Evolutionary conservation across 164 flowering plant genomes (phyloP), one percentile per base, ranked within the genome.

Genomic region (Aristolochia californica): DNA sequence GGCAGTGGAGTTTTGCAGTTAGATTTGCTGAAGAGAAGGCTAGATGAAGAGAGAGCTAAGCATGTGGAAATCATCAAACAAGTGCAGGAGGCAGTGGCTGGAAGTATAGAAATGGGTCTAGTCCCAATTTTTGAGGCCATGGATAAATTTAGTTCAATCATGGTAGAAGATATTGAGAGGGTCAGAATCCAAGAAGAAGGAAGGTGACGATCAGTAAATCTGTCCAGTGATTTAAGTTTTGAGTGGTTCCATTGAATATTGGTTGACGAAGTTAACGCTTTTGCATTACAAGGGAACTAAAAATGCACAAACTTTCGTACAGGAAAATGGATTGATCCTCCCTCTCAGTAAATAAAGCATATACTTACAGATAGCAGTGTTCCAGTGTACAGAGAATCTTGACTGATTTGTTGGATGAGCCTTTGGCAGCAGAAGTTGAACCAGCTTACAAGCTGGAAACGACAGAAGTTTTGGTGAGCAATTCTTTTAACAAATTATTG

Each of bases 41-140:
- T 93, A 67, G 75, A 70, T 11, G 95, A 82, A 57, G 97, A 87
- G 75, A 82, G 79, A 62, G 70, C 77, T 17, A 76, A 79, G 57
- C 91, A 89, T 49, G 82, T 78, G 61, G 88, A 86, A 60, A 74
- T 90, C 4, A 59, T 86, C 13, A 84, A 78, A 62, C 68, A 77
- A 60, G 91, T 86, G 47, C 78, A 84, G n/a, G 72, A 69, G 56
- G 85, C 87, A 12, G 88, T 91, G 62, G 84, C 91, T 3, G 75
- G 65, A 40, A 85, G 87, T 58, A 64, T 94, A 54, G 87, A 90
- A 59, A 80, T 79, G 5, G 99, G 99, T 48, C 67, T 94, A 30
- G 56, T 78, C 26, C 96, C 91, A 2, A 86, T 90, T 43, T 94
- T 94, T 66, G 82, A 88, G 77, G 76, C 96, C 18, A 68, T 94